Conservation (phyloP, 108 stramenopile species). For the Cafeteria roenbergensis region DNA sequence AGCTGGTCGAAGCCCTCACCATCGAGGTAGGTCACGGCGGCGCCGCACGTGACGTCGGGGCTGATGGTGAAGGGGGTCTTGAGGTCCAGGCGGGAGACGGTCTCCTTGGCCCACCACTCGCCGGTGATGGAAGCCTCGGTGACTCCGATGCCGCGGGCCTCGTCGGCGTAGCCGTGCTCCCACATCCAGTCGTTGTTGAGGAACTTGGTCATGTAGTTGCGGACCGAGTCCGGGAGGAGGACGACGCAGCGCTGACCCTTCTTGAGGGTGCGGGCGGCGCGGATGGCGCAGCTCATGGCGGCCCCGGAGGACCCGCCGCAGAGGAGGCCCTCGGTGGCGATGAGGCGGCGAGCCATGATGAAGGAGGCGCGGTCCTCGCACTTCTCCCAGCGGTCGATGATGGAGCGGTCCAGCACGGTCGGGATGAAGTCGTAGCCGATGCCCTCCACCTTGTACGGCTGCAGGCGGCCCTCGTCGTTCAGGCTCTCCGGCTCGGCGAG, state of each 20-base stretch:
- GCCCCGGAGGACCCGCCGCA: constrained; percentile 75
- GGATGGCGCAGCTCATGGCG: constrained; percentile 57
- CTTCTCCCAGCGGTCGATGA: constrained; percentile 70
- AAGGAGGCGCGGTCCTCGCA: constrained; percentile 55
- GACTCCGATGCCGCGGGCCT: constrained; percentile 8
- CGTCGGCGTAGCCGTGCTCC: constrained; percentile 66
- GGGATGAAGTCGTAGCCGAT: constrained; percentile 90
- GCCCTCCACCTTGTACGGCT: constrained; percentile 70
- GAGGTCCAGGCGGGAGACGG: constrained; percentile 61
- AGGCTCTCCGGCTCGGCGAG: constrained; percentile 50
- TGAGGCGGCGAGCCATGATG: constrained; percentile 67
- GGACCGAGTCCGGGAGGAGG: constrained; percentile 68
- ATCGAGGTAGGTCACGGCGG: constrained; percentile 66
- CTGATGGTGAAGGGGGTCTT: constrained; percentile 72
- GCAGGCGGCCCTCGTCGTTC: constrained; percentile 59
- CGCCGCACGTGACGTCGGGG: constrained; percentile 59
- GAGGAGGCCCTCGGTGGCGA: constrained; percentile 72
- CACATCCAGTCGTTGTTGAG: constrained; percentile 79
- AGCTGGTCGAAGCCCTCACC: constrained; percentile 81
- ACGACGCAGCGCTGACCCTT: constrained; percentile 58
- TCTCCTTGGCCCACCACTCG: constrained; percentile 49
- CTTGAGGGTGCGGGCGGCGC: constrained; percentile 51
- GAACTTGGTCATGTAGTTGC: constrained; percentile 91
- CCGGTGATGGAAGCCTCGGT: background rate
- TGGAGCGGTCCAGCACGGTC: constrained; percentile 58